phyloP scores from a whole-genome alignment of 1,284 basidiomycete species.

The Athelia sp. region DNA sequence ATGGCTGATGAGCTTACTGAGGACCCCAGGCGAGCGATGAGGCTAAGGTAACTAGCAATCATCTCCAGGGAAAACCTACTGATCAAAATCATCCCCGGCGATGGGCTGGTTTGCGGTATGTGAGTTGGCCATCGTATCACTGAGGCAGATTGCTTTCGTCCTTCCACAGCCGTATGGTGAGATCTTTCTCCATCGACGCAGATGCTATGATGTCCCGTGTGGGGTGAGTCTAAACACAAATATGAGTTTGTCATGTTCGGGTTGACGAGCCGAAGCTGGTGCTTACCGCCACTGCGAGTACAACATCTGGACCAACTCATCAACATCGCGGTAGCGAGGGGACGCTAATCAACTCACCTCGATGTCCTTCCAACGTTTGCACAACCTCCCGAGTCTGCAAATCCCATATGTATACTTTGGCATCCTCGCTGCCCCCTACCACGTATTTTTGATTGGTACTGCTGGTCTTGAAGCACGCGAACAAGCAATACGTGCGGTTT shows the following conservation, averaged over 20 bases:
- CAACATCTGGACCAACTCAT: constrained; percentile 51
- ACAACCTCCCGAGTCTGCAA: constrained; percentile 78
- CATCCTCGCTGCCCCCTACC: constrained; percentile 88
- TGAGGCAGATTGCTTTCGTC: constrained; percentile 25
- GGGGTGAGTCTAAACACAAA: constrained; percentile 59
- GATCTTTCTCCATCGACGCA: constrained; percentile 80
- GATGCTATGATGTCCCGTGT: constrained; percentile 71
- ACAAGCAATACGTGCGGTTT: constrained; percentile 76
- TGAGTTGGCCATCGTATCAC: too few relatives aligned
- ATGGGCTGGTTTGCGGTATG: too few relatives aligned
- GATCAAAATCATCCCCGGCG: too few relatives aligned
- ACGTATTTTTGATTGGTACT: constrained; percentile 57
- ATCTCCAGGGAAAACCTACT: too few relatives aligned
- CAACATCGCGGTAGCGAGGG: constrained; percentile 3
- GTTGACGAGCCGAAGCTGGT: constrained; percentile 3
- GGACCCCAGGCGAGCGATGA: too few relatives aligned
- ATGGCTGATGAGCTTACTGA: too few relatives aligned
- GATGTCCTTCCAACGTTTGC: constrained; percentile 74
- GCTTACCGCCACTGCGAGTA: constrained; percentile 69
- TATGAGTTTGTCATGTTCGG: constrained; percentile 8
- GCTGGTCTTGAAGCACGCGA: constrained; percentile 55
- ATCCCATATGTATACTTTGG: constrained; percentile 87
- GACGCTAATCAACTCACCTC: constrained; percentile 43
- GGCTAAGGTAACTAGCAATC: too few relatives aligned
- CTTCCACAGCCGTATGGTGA: constrained; percentile 76